Base-by-base conservation (phyloP, 2,329 filamentous ascomycete species). In the Cephalotrichum gorgonifer region DNA sequence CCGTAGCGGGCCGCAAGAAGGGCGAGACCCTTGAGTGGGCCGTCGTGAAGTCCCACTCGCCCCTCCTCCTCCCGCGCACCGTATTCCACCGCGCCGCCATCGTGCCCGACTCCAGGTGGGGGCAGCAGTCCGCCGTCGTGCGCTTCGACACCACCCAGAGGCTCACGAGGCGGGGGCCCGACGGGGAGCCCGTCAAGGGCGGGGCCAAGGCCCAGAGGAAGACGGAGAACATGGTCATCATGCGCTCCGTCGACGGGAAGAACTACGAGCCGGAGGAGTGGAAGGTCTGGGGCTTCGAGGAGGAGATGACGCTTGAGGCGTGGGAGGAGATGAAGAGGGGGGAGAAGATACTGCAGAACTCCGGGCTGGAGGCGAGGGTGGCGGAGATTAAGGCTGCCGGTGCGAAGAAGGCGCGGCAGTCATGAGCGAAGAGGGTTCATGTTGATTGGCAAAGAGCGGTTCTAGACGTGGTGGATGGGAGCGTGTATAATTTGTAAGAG, bases 221-320 rank as follows among this genome's bases (percentile, higher is more conserved):
- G 55, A 61, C 72, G 2, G 85, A 88, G 68, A 79, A 86, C 57
- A 54, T 88, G 4, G 81, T 85, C 35, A 54, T 88, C 43, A 77
- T 79, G 58, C 59, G 71, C 26, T 50, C 63, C 27, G 53, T 75
- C 41, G 65, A 73, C 58, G 66, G 64, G 43, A 49, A 9, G 33
- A 62, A 58, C 20, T 76, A 68, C 54, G 60, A 68, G 58, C 61
- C 71, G 50, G 65, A 62, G 26, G 67, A 72, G 2, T 88, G 84
- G 84, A 72, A 69, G 59, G 62, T 86, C 46, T 84, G 82, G 75
- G 83, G 84, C 14, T 83, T 78, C 20, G 66, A 78, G 27, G 62
- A 73, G 39, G 72, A 77, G 56, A 79, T 75, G 12, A 74, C 72
- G 1, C 59, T 74, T 2, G 65, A 76, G 52, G 54, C 51, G 5